Percentiles rank a stretch among this genome's conserved stretches.
phyloP scores from a whole-genome alignment of 2,329 filamentous ascomycete genomes.

The Coniochaeta sp. region DNA sequence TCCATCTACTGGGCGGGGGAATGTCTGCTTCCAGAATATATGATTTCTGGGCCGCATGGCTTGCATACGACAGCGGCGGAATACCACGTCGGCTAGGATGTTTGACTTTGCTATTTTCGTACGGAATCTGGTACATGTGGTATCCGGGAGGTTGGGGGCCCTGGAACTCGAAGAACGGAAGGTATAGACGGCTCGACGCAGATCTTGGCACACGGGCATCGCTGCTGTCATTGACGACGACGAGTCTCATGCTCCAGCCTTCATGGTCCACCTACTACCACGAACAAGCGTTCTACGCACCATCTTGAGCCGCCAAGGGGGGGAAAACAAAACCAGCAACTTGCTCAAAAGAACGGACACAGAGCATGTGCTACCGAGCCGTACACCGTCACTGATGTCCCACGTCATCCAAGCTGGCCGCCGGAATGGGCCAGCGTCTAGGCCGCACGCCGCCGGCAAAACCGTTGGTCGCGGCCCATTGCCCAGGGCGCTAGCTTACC shows the following conservation, averaged over 20 bases:
- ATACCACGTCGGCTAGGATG: not conserved
- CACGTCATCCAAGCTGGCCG: slow-evolving; percentile 1
- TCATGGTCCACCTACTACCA: not conserved
- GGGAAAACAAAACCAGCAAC: no score
- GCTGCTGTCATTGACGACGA: not conserved
- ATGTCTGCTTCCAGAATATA: not conserved
- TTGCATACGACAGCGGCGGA: not conserved
- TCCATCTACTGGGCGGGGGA: not conserved
- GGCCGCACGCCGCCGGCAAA: not conserved
- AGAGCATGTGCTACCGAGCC: not conserved
- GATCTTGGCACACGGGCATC: not conserved
- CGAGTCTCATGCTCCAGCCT: not conserved
- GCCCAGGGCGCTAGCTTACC: not conserved
- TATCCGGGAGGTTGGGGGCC: not conserved
- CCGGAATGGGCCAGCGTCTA: slow-evolving; percentile 1
- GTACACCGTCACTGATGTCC: not conserved
- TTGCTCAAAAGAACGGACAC: not conserved
- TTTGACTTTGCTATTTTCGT: slow-evolving; percentile 1
- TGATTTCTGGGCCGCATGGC: not conserved
- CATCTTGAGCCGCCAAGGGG: not conserved
- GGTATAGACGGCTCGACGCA: not conserved
- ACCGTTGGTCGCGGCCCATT: not conserved
- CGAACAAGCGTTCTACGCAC: not conserved
- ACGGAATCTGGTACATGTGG: not conserved
- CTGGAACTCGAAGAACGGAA: not conserved